These are phyloP conservation scores for Diutina neorugosa DNA, from an alignment of 1,139 yeast genomes.

Conservation along the genomic window DNA sequence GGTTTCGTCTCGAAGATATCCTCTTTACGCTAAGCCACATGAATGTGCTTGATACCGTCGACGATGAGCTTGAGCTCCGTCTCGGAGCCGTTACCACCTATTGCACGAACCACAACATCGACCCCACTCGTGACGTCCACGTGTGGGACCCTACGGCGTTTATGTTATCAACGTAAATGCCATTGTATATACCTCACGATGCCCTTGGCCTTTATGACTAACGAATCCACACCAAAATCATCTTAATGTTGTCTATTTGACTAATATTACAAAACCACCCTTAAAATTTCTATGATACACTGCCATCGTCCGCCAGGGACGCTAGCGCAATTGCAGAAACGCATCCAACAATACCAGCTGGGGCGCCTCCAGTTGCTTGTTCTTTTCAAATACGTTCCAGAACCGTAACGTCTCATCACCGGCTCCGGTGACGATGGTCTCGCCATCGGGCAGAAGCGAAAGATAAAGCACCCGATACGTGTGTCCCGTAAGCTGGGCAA, in stretches of 20 bases:
- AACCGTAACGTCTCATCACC: conserved; percentile 94
- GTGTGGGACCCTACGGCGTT: not conserved
- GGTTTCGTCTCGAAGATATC: conserved; percentile 62
- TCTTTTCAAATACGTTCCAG: conserved; percentile 86
- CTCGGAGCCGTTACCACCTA: conserved; percentile 17
- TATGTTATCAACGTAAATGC: not conserved
- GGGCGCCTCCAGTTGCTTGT: conserved; percentile 43
- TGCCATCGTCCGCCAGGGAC: not conserved
- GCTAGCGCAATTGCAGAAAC: conserved; percentile 57
- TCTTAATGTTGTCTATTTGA: not conserved
- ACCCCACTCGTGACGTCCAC: conserved; percentile 13
- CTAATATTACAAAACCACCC: not conserved
- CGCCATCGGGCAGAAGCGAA: conserved; percentile 93
- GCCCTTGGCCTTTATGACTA: not conserved
- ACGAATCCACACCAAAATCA: not conserved
- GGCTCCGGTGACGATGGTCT: conserved; percentile 96
- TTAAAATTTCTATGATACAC: not conserved
- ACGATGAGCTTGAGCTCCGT: not conserved
- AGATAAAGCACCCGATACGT: conserved; percentile 84
- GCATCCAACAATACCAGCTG: conserved; percentile 65
- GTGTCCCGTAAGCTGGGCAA: conserved; percentile 90
- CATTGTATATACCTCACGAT: not conserved
- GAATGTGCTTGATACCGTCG: conserved; percentile 21
- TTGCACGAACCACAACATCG: conserved; percentile 17
- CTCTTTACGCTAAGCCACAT: conserved; percentile 51